Evolutionary conservation across 306 rosid genomes (phyloP), one percentile per base, ranked within the genome.

Genomic region (Sophora flavescens): DNA sequence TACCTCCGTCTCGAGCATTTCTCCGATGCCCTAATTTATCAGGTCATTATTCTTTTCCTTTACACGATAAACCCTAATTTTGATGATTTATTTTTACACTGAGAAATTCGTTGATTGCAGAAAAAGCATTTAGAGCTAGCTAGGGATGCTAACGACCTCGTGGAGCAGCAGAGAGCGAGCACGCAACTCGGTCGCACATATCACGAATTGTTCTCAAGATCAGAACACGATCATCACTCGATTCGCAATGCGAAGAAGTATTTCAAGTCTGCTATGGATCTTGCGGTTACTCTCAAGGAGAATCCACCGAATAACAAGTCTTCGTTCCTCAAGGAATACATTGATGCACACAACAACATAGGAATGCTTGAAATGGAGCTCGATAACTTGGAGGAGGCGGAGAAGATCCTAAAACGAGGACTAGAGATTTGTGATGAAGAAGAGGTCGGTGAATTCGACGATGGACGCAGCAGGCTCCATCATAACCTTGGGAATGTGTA

Each of bases 121-220:
- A 88, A 91, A 78, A 90, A 87, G 15, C 97, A 92, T 80, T 77
- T 95, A 53, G 89, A 86, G 76, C 96, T 95, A 28, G 97, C 97
- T 12, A 87, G 82, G 78, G 91, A 95, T 18, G 85, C 85, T 5
- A 6, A 83, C 38, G 90, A 95, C 65, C 77, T 89, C 13, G 89
- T 90, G 48, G 97, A 95, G 85, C 92, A 92, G 86, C 98, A 92
- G 80, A 81, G 96, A 45, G 98, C 97, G 39, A 88, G 81, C 74
- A 95, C 97, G 2, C 98, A 95, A 76, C 90, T 95, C 7, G 98
- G 98, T 57, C 97, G 97, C 69, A 92, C 98, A 50, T 92, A 92
- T 72, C 79, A 85, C 39, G 97, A 90, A 9, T 47, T 90, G 68
- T 87, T 85, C 76, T 44, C 84, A 66, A 84, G 62, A 74, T 88